Conservation (phyloP, 2,329 filamentous ascomycete genomes). For the Colletotrichum higginsianum region DNA sequence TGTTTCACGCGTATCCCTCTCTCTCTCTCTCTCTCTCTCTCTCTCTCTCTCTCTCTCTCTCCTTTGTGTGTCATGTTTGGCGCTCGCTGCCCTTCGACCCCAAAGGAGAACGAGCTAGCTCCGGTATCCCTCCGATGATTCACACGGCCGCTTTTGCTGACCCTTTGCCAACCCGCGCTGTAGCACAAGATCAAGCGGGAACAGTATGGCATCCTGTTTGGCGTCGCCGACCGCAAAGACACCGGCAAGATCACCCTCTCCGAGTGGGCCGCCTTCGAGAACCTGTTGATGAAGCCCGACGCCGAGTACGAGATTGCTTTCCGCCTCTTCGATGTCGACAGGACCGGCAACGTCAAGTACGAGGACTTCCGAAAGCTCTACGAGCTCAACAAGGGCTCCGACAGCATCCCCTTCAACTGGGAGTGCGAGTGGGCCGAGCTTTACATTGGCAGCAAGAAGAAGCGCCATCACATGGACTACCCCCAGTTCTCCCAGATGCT, state of each 20-base stretch:
- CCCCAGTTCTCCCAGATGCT: slow-evolving; percentile 98
- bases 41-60: too few relatives aligned
- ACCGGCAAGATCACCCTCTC: slow-evolving; percentile 81
- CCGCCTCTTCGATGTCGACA: slow-evolving; percentile 91
- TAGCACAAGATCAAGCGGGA: slow-evolving; percentile 98
- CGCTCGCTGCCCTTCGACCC: slow-evolving; percentile 7
- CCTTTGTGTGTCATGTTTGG: too few relatives aligned
- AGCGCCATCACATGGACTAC: slow-evolving; percentile 93
- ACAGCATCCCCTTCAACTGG: slow-evolving; percentile 95
- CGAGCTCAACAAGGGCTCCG: slow-evolving; percentile 87
- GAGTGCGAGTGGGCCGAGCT: slow-evolving; percentile 96
- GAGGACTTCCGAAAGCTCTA: slow-evolving; percentile 89
- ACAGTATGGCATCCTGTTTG: slow-evolving; percentile 95
- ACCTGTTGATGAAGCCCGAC: slow-evolving; percentile 92
- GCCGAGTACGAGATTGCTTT: slow-evolving; percentile 99
- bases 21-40: not conserved
- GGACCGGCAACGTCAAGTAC: slow-evolving; percentile 89
- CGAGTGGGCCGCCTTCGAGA: slow-evolving; percentile 96
- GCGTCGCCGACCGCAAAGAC: slow-evolving; percentile 85
- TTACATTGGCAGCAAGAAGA: slow-evolving; percentile 90
- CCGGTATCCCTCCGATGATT: slow-evolving; percentile 25
- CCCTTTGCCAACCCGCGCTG: slow-evolving; percentile 24
- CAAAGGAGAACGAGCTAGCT: slow-evolving; percentile 14
- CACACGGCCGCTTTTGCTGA: slow-evolving; percentile 23
- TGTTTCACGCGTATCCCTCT: slow-evolving; percentile 53